These are phyloP conservation scores for Lycium ferocissimum DNA, from an alignment of 257 asterid species.

Conservation along the genomic window DNA sequence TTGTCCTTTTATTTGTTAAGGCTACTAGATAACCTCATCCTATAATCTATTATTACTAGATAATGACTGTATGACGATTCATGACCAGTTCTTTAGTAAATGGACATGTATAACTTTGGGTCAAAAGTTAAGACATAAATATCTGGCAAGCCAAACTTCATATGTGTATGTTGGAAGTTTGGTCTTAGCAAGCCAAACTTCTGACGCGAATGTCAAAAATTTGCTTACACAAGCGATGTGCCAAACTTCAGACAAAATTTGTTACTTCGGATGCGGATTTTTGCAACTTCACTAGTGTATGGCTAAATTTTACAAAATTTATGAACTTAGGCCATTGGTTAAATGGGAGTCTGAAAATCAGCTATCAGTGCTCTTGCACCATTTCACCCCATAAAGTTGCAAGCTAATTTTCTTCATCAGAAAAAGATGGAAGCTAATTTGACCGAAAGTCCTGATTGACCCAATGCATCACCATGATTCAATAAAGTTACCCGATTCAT, in stretches of 20 bases:
- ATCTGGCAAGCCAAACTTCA: not conserved
- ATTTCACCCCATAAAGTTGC: not conserved
- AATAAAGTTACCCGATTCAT: not conserved
- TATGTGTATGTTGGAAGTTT: no score
- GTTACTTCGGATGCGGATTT: no score
- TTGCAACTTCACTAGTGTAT: no score
- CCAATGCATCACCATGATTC: constrained; percentile 3
- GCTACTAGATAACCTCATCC: not conserved
- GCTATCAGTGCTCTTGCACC: no score
- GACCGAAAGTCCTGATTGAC: not conserved
- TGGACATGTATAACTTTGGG: not conserved
- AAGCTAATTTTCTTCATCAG: not conserved
- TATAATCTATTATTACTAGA: not conserved
- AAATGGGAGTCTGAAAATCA: no score
- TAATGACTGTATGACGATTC: not conserved
- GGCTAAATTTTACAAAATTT: no score
- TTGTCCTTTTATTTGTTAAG: not conserved
- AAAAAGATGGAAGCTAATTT: not conserved
- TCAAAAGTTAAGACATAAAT: not conserved
- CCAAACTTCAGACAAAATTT: no score
- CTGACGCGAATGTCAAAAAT: no score
- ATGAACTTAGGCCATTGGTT: no score
- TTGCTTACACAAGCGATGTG: no score
- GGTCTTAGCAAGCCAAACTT: no score
- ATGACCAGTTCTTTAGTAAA: not conserved